Evolutionary conservation across 805 yeast species (phyloP).

Genomic region (Candida sakaeoensis): DNA sequence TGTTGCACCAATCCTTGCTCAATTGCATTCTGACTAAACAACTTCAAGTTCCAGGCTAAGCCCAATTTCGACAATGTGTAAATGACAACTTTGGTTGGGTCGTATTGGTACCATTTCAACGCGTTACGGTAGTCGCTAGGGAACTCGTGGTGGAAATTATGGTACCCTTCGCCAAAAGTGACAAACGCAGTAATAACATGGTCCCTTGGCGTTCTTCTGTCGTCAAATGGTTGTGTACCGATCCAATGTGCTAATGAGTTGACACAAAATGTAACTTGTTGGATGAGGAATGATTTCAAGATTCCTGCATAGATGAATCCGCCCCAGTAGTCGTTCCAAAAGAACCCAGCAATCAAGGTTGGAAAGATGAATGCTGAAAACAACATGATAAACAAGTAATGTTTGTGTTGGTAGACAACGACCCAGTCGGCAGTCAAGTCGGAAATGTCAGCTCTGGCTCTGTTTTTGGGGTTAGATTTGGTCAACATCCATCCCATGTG

Average conservation of each 20-base stretch:
- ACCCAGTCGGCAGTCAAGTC: slow-evolving; percentile 76
- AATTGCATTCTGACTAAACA: slow-evolving; percentile 74
- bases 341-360: slow-evolving; percentile 52
- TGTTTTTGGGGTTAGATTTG: slow-evolving; percentile 76
- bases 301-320: slow-evolving; percentile 78
- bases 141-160: slow-evolving; percentile 87
- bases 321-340: slow-evolving; percentile 58
- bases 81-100: slow-evolving; percentile 71
- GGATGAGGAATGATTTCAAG: slow-evolving; percentile 64
- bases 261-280: slow-evolving; percentile 84
- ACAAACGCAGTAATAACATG: slow-evolving; percentile 76
- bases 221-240: slow-evolving; percentile 83
- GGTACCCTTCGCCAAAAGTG: slow-evolving; percentile 88
- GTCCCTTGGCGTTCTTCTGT: slow-evolving; percentile 83
- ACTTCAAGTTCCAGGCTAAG: slow-evolving; percentile 67
- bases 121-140: slow-evolving; percentile 89
- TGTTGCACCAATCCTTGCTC: slow-evolving; percentile 81
- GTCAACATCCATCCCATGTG: slow-evolving; percentile 85
- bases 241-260: slow-evolving; percentile 85
- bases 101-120: slow-evolving; percentile 82
- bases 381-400: slow-evolving; percentile 60
- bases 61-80: slow-evolving; percentile 61
- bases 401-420: slow-evolving; percentile 78
- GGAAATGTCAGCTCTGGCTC: slow-evolving; percentile 78
- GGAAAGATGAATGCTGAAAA: slow-evolving; percentile 66